phyloP scores from a whole-genome alignment of 2,329 filamentous ascomycete species.

The Paecilomyces sp. region DNA sequence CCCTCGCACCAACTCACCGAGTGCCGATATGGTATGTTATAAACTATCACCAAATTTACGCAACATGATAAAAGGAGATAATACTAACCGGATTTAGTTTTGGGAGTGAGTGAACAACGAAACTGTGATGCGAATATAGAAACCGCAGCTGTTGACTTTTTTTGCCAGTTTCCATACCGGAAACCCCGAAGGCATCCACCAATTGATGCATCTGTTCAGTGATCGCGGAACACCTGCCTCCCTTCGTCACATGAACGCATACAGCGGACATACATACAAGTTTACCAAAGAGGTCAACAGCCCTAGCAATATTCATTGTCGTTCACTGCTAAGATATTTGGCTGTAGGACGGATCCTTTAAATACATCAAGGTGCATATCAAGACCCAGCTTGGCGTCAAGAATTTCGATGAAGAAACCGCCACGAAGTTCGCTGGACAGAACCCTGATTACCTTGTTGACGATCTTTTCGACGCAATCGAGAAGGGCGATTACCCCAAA shows the following conservation, averaged over 20 bases:
- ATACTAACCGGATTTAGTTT: slow-evolving; percentile 6
- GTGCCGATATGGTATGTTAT: slow-evolving; percentile 14
- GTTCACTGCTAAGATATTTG: not conserved
- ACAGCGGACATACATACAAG: slow-evolving; percentile 59
- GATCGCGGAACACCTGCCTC: slow-evolving; percentile 57
- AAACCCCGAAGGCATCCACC: slow-evolving; percentile 56
- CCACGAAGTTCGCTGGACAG: slow-evolving; percentile 38
- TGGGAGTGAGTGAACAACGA: slow-evolving; percentile 17
- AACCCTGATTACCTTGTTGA: slow-evolving; percentile 54
- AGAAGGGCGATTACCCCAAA: slow-evolving; percentile 49
- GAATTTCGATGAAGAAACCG: slow-evolving; percentile 48
- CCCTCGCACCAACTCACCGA: slow-evolving; percentile 15
- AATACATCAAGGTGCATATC: slow-evolving; percentile 54
- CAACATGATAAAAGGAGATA: not conserved
- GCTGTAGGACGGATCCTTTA: slow-evolving; percentile 48
- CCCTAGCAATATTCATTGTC: not conserved
- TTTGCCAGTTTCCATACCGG: slow-evolving; percentile 39
- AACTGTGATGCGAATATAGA: not conserved
- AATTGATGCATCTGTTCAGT: slow-evolving; percentile 56
- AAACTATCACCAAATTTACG: not conserved
- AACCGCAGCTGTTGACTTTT: not conserved
- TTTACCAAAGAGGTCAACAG: slow-evolving; percentile 45
- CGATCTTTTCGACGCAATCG: slow-evolving; percentile 56
- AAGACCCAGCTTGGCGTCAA: slow-evolving; percentile 37
- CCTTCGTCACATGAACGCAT: slow-evolving; percentile 56